These are phyloP conservation scores for Hyaloscypha variabilis DNA, from an alignment of 495 filamentous ascomycete species.

Conservation along the genomic window DNA sequence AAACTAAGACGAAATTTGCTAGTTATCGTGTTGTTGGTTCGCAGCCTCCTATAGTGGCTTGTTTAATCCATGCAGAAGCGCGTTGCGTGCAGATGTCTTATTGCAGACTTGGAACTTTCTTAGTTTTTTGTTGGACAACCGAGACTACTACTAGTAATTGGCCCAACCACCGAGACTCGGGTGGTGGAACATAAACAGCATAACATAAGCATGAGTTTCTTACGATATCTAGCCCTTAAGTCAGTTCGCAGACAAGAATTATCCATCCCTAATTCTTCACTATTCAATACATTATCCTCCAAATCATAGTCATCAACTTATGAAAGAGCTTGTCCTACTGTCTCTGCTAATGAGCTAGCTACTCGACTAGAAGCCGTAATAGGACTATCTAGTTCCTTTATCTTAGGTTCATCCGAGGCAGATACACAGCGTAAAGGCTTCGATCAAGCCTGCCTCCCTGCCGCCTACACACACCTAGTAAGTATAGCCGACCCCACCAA, in stretches of 20 bases:
- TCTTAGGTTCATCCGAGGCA: not conserved
- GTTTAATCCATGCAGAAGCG: not conserved
- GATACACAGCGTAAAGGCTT: not conserved
- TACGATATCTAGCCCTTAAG: not conserved
- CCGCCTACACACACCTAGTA: too few relatives aligned
- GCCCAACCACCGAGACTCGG: too few relatives aligned
- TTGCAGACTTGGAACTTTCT: not conserved
- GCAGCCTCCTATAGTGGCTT: constrained; percentile 5
- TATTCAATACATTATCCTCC: not conserved
- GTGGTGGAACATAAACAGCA: constrained; percentile 8
- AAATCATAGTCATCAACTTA: constrained; percentile 5
- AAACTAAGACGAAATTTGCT: not conserved
- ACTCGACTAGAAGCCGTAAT: not conserved
- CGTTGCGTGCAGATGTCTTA: constrained; percentile 1
- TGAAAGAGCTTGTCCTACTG: not conserved
- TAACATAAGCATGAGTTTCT: constrained; percentile 1
- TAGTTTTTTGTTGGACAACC: constrained; percentile 1
- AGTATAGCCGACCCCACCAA: too few relatives aligned
- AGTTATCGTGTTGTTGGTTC: not conserved
- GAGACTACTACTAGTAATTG: too few relatives aligned
- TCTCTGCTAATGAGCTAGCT: not conserved
- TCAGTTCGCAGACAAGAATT: constrained; percentile 6
- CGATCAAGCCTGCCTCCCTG: not conserved
- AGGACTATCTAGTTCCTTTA: not conserved
- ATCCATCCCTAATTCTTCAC: constrained; percentile 3